These are phyloP conservation scores for Aspergillus novoparasiticus DNA, from an alignment of 2,329 filamentous ascomycete species.

Conservation along the genomic window DNA sequence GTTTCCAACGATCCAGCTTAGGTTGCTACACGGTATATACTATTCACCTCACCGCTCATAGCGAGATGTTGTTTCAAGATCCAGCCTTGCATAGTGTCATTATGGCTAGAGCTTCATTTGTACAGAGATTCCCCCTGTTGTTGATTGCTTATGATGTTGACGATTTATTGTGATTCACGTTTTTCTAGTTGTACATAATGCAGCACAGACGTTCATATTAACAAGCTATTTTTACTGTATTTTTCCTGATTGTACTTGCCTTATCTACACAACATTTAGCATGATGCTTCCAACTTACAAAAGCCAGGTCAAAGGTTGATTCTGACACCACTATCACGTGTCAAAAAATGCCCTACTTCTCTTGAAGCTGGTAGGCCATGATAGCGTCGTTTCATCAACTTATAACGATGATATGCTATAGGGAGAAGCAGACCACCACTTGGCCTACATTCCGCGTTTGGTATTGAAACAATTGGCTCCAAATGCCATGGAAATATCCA, in stretches of 20 bases:
- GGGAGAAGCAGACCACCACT: too few relatives aligned
- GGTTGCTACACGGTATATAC: background rate
- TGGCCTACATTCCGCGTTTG: too few relatives aligned
- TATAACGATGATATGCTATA: too few relatives aligned
- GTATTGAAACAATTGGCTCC: too few relatives aligned
- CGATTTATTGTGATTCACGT: background rate
- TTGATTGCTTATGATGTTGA: conserved; percentile 5
- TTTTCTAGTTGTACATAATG: conserved; percentile 1
- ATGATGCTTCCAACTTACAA: background rate
- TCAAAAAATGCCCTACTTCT: too few relatives aligned
- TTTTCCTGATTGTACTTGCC: background rate
- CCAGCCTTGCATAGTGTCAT: conserved; percentile 4
- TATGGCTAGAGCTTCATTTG: conserved; percentile 4
- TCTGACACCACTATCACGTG: background rate
- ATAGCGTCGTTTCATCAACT: too few relatives aligned
- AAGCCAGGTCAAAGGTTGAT: background rate
- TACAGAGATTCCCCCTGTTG: conserved; percentile 11
- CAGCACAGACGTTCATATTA: background rate
- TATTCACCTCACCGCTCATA: background rate
- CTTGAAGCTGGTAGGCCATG: too few relatives aligned
- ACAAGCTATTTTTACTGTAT: background rate
- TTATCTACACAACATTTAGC: background rate
- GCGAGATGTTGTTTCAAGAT: conserved; percentile 6
- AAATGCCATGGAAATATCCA: too few relatives aligned
- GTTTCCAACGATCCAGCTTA: background rate